These are phyloP conservation scores for Tremella mesenterica DNA, from an alignment of 768 basidiomycete genomes.

Conservation along the genomic window DNA sequence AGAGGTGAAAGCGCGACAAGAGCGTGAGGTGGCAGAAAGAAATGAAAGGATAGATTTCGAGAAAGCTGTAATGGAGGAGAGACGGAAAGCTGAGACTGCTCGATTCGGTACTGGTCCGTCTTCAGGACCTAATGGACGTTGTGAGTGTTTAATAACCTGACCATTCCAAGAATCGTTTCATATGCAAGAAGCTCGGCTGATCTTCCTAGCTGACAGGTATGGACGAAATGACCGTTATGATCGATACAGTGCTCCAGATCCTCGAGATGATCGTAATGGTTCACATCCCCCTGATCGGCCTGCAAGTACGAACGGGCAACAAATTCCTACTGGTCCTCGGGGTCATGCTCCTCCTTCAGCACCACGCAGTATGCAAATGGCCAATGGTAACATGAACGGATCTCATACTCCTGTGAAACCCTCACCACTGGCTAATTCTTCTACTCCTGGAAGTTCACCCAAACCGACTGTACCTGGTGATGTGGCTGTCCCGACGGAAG, in stretches of 20 bases:
- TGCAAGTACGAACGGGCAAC: neutral
- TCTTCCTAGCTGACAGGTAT: slow-evolving; percentile 22
- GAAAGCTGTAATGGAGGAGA: slow-evolving; percentile 58
- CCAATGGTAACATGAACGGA: too few species aligned
- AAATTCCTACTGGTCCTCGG: slow-evolving; percentile 70
- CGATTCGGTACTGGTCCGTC: slow-evolving; percentile 46
- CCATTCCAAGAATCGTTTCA: too few species aligned
- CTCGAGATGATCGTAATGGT: slow-evolving; percentile 5
- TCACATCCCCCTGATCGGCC: neutral
- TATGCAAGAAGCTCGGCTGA: too few species aligned
- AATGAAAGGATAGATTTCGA: slow-evolving; percentile 66
- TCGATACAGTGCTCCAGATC: slow-evolving; percentile 3
- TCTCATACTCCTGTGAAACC: slow-evolving; percentile 3
- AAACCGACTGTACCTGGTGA: slow-evolving; percentile 22
- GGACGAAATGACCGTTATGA: slow-evolving; percentile 14
- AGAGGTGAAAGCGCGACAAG: slow-evolving; percentile 67
- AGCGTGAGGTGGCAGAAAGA: slow-evolving; percentile 56
- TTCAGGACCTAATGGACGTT: slow-evolving; percentile 45
- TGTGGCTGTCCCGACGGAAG: slow-evolving; percentile 50
- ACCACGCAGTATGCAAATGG: slow-evolving; percentile 17
- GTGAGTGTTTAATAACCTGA: slow-evolving; percentile 47
- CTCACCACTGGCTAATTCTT: slow-evolving; percentile 34
- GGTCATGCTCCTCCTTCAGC: slow-evolving; percentile 48
- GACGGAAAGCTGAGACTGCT: slow-evolving; percentile 47
- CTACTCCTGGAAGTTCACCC: slow-evolving; percentile 37